These are phyloP conservation scores for Cyclanthera cordifolia DNA, from an alignment of 306 rosid species.

Conservation along the genomic window DNA sequence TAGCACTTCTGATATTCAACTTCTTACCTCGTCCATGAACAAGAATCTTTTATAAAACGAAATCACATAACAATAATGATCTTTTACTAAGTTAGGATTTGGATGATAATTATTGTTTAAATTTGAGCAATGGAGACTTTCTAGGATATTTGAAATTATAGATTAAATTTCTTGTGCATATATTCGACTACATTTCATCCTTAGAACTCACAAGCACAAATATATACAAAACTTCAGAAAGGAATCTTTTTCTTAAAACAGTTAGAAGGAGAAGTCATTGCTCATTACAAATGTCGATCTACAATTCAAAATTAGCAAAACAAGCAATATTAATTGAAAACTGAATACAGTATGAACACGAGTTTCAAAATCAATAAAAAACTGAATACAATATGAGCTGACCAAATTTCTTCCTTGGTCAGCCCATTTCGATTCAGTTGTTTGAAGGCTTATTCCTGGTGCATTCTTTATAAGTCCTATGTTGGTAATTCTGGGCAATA, in stretches of 20 bases:
- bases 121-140: not conserved
- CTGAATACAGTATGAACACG: too few species aligned
- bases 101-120: not conserved
- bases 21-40: not conserved
- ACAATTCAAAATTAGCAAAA: not conserved
- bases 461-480: too few species aligned
- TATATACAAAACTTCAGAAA: not conserved
- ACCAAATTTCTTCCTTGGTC: too few species aligned
- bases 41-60: not conserved
- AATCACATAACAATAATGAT: not conserved
- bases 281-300: not conserved
- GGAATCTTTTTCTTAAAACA: not conserved
- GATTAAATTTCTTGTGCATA: not conserved
- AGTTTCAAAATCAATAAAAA: too few species aligned
- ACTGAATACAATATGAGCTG: too few species aligned
- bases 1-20: not conserved
- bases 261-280: not conserved
- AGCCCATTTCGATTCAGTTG: too few species aligned
- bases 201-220: not conserved
- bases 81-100: not conserved
- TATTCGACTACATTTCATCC: not conserved
- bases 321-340: not conserved
- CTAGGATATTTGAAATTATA: not conserved
- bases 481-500: too few species aligned
- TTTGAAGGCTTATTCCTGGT: too few species aligned